Percentiles rank a stretch among this genome's conserved stretches.
Conservation (phyloP, 2,329 filamentous ascomycete species). For the Sordariomycetes sp. region DNA sequence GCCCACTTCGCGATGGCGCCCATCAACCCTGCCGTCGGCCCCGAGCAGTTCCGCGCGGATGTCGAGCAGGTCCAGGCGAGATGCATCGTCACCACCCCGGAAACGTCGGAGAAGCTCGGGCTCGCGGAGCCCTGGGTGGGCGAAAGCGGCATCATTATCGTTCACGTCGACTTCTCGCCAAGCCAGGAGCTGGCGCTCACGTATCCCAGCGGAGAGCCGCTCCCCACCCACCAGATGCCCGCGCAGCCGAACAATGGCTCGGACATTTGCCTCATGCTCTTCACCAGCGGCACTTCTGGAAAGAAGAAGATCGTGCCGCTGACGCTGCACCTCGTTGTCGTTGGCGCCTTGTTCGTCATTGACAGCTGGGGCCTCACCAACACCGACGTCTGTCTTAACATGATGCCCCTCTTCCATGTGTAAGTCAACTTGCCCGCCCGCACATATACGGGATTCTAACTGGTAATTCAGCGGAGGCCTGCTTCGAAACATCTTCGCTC, state of each 20-base stretch:
- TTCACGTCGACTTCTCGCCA: conserved; percentile 17
- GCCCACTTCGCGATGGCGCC: conserved; percentile 41
- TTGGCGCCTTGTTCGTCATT: conserved; percentile 39
- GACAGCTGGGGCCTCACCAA: conserved; percentile 38
- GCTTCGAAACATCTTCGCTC: conserved; percentile 42
- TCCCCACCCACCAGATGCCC: conserved; percentile 3
- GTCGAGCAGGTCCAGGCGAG: conserved; percentile 33
- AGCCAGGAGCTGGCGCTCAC: conserved; percentile 1
- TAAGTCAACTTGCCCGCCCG: conserved; percentile 18
- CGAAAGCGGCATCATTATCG: conserved; percentile 23
- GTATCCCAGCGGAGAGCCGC: conserved; percentile 7
- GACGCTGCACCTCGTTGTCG: conserved; percentile 35
- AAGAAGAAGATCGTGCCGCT: conserved; percentile 49
- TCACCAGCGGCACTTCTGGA: conserved; percentile 47
- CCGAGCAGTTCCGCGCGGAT: conserved; percentile 39
- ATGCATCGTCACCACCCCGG: conserved; percentile 30
- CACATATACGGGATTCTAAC: not conserved
- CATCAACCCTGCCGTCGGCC: conserved; percentile 35
- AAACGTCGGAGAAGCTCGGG: conserved; percentile 26
- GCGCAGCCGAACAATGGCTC: conserved; percentile 27
- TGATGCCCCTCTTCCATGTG: conserved; percentile 50
- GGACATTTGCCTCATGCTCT: conserved; percentile 39
- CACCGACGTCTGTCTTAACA: conserved; percentile 41
- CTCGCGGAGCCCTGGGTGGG: conserved; percentile 18
- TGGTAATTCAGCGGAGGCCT: conserved; percentile 30